Conservation (phyloP, 1,284 basidiomycete genomes). For the Cryptococcus neoformans region DNA sequence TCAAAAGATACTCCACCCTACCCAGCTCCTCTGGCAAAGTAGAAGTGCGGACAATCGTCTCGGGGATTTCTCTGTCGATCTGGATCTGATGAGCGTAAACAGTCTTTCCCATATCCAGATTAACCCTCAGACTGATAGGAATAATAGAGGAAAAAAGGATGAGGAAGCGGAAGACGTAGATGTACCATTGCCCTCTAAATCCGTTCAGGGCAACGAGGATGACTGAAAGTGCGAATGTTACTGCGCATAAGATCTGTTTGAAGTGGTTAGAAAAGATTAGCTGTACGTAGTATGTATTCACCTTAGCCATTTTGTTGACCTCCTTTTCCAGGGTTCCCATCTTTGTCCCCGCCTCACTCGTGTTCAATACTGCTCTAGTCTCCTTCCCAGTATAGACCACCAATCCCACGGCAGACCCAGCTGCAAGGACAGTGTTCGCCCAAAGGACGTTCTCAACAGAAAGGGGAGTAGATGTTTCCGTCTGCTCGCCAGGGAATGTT, state of each 20-base stretch:
- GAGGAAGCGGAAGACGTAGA: slow-evolving; percentile 94
- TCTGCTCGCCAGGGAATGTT: slow-evolving; percentile 50
- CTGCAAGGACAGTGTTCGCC: slow-evolving; percentile 96
- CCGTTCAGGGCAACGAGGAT: slow-evolving; percentile 93
- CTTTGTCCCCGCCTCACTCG: slow-evolving; percentile 94
- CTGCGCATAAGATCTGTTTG: slow-evolving; percentile 61
- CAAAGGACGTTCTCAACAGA: slow-evolving; percentile 94
- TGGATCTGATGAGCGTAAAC: slow-evolving; percentile 96
- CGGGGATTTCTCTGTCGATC: slow-evolving; percentile 86
- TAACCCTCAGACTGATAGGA: slow-evolving; percentile 92
- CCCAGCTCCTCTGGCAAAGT: slow-evolving; percentile 97
- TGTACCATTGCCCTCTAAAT: slow-evolving; percentile 92
- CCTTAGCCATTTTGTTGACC: slow-evolving; percentile 95
- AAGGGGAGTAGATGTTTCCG: slow-evolving; percentile 69
- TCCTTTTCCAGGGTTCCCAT: slow-evolving; percentile 89
- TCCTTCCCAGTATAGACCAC: slow-evolving; percentile 94
- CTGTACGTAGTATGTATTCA: slow-evolving; percentile 36
- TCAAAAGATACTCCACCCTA: slow-evolving; percentile 90
- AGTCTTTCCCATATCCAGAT: slow-evolving; percentile 99
- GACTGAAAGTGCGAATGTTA: slow-evolving; percentile 88
- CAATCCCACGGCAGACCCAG: slow-evolving; percentile 88
- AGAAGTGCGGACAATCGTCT: slow-evolving; percentile 93
- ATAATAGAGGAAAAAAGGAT: slow-evolving; percentile 99
- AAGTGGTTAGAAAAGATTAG: not conserved
- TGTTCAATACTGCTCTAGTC: slow-evolving; percentile 99